Evolutionary conservation across 805 yeast genomes (phyloP).

Genomic region (Kodamaea jinghongensis): DNA sequence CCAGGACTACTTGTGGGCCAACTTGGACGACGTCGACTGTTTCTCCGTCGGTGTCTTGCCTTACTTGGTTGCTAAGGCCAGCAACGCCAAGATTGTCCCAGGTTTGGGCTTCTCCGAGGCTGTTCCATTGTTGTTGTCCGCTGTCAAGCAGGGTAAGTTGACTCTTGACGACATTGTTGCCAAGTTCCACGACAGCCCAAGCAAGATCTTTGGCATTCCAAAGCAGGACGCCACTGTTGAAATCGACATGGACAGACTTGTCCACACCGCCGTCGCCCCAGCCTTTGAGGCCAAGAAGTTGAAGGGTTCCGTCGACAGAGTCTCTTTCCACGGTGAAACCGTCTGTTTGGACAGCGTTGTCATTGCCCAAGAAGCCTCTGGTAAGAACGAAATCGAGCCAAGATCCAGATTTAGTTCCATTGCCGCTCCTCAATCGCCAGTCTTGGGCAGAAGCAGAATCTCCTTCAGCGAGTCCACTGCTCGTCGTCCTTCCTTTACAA

Average conservation of each 20-base stretch:
- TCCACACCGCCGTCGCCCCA: conserved; percentile 31
- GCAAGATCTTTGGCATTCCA: conserved; percentile 76
- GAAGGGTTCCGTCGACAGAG: conserved; percentile 87
- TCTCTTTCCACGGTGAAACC: conserved; percentile 71
- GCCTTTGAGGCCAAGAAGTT: conserved; percentile 48
- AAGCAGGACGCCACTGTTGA: conserved; percentile 79
- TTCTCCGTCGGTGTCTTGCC: conserved; percentile 85
- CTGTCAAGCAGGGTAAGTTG: conserved; percentile 70
- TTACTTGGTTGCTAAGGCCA: conserved; percentile 62
- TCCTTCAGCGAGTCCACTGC: conserved; percentile 30
- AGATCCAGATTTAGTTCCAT: conserved; percentile 42
- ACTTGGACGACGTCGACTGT: conserved; percentile 71
- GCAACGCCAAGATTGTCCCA: conserved; percentile 57
- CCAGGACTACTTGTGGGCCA: conserved; percentile 79
- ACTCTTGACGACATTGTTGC: conserved; percentile 68
- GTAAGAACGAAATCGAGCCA: conserved; percentile 50
- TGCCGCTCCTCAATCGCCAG: conserved; percentile 31
- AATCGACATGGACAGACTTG: conserved; percentile 73
- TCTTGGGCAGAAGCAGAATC: conserved; percentile 30
- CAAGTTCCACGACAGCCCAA: conserved; percentile 80
- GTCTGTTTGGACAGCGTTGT: conserved; percentile 82
- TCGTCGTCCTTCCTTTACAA: conserved; percentile 36
- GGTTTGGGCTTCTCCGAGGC: conserved; percentile 81
- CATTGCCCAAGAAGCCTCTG: conserved; percentile 57
- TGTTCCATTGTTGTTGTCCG: conserved; percentile 76